Conservation (phyloP, 441 rosid species). For the Adansonia grandidieri region DNA sequence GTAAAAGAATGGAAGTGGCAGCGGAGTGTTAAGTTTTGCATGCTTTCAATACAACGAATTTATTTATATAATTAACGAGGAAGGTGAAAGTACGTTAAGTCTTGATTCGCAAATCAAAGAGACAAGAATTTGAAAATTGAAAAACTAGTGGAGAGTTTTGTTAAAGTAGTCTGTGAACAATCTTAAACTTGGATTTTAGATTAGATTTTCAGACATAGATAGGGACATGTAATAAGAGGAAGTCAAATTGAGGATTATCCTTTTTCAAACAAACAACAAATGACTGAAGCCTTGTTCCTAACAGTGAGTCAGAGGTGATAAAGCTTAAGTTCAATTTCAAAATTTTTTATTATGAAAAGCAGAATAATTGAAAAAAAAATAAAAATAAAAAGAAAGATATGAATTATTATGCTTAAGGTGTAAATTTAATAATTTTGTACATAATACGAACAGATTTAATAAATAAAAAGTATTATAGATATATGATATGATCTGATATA, state of each 20-base stretch:
- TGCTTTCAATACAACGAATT: not conserved
- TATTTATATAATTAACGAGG: not conserved
- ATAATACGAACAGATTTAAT: too few species aligned
- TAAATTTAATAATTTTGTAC: too few species aligned
- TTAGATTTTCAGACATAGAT: slow-evolving; percentile 17
- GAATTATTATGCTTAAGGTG: too few species aligned
- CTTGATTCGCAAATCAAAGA: not conserved
- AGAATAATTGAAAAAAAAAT: too few species aligned
- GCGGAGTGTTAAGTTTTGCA: slow-evolving; percentile 26
- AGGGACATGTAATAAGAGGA: slow-evolving; percentile 6
- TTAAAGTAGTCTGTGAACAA: not conserved
- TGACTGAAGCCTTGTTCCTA: too few species aligned
- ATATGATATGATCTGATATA: too few species aligned
- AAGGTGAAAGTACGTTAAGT: not conserved
- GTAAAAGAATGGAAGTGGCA: slow-evolving; percentile 10
- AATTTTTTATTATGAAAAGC: too few species aligned
- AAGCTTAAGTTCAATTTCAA: too few species aligned
- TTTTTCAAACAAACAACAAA: not conserved
- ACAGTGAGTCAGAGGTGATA: too few species aligned
- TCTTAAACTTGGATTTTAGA: not conserved
- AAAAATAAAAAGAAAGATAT: too few species aligned
- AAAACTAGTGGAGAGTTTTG: not conserved
- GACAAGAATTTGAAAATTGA: not conserved
- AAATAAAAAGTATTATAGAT: too few species aligned
- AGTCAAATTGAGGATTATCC: slow-evolving; percentile 19